Conservation (phyloP, 140 eudicot species). For the Erigeron philadelphicus region DNA sequence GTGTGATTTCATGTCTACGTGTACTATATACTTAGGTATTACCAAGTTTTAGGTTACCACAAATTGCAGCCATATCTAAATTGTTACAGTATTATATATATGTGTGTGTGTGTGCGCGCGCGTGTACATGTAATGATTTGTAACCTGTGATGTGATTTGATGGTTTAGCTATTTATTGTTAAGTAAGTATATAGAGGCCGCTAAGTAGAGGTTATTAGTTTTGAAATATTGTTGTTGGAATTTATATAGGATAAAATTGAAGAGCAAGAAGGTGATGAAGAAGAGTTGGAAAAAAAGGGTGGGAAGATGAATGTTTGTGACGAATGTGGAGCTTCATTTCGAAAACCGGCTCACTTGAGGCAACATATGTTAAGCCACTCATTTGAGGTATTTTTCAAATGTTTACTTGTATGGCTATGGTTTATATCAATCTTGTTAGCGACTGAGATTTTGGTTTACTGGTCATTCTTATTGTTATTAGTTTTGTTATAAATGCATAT, state of each 20-base stretch:
- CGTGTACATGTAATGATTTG: too few relatives aligned
- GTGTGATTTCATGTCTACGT: too few relatives aligned
- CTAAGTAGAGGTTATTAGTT: not conserved
- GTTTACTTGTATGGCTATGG: not conserved
- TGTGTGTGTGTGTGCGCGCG: too few relatives aligned
- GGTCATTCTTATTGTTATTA: not conserved
- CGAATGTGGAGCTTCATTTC: conserved; percentile 67
- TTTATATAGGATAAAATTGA: conserved; percentile 49
- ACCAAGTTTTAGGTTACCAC: too few relatives aligned
- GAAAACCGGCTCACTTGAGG: conserved; percentile 74
- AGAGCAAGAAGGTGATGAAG: conserved; percentile 33
- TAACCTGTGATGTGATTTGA: too few relatives aligned
- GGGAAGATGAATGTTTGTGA: conserved; percentile 52
- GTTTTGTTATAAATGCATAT: not conserved
- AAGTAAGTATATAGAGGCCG: too few relatives aligned
- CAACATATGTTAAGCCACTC: conserved; percentile 94
- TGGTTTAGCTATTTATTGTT: too few relatives aligned
- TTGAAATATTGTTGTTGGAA: conserved; percentile 7
- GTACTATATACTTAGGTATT: too few relatives aligned
- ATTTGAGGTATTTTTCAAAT: conserved; percentile 49
- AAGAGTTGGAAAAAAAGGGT: conserved; percentile 22
- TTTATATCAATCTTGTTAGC: not conserved
- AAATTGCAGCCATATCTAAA: too few relatives aligned
- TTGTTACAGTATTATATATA: too few relatives aligned
- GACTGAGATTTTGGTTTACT: not conserved